phyloP scores from a whole-genome alignment of 495 filamentous ascomycete species.

The Aspergillus baeticus region DNA sequence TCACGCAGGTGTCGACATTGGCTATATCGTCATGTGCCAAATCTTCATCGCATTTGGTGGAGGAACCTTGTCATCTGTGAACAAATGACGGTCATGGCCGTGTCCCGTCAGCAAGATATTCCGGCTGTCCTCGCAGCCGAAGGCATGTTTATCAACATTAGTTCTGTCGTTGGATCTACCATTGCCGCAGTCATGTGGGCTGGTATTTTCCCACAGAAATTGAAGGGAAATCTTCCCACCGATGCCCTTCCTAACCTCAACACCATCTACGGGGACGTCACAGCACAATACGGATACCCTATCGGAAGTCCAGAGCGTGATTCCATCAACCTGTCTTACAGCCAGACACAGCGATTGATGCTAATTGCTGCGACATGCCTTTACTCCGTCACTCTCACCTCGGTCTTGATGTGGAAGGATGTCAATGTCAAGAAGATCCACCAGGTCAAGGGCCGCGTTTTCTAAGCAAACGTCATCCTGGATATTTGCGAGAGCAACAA shows the following conservation, averaged over 20 bases:
- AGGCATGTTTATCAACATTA: constrained; percentile 51
- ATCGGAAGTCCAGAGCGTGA: constrained; percentile 49
- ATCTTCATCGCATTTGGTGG: constrained; percentile 70
- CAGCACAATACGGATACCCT: constrained; percentile 47
- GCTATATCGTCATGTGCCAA: constrained; percentile 71
- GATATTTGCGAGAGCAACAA: background rate
- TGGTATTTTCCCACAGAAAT: constrained; percentile 53
- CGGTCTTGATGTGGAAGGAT: constrained; percentile 52
- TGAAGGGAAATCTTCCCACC: constrained; percentile 56
- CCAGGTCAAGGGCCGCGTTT: constrained; percentile 38
- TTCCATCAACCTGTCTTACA: constrained; percentile 59
- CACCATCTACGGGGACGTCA: constrained; percentile 49
- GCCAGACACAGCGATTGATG: constrained; percentile 54
- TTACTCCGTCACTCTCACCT: constrained; percentile 42
- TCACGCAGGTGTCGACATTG: constrained; percentile 51
- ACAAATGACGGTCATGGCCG: constrained; percentile 69
- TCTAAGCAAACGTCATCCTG: background rate
- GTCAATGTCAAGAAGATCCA: constrained; percentile 51
- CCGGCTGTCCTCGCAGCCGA: constrained; percentile 53
- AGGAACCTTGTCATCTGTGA: constrained; percentile 61
- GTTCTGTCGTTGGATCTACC: constrained; percentile 62
- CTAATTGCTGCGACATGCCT: constrained; percentile 50
- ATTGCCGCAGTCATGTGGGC: constrained; percentile 58
- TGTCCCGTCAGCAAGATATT: constrained; percentile 54
- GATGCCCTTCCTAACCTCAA: constrained; percentile 31